phyloP scores from a whole-genome alignment of 768 basidiomycete species.

The Gloeopeniophorella convolvens region DNA sequence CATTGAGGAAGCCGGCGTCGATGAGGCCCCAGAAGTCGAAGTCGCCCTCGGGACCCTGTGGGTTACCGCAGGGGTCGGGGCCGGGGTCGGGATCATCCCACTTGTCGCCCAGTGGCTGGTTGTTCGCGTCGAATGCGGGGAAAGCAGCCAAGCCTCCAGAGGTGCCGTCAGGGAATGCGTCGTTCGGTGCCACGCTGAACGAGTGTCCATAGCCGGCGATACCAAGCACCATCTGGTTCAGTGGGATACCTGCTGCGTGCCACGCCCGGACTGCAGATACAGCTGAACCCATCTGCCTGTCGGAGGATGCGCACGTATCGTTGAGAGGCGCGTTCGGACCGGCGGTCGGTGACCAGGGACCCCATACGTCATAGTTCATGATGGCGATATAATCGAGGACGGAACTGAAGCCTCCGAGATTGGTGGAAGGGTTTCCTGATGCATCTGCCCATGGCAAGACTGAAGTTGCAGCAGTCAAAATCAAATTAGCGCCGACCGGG shows the following conservation, averaged over 20 bases:
- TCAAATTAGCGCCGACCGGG: neutral
- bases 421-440: neutral
- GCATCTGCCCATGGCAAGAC: neutral
- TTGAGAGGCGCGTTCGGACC: slow-evolving; percentile 20
- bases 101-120: slow-evolving; percentile 38
- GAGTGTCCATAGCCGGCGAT: slow-evolving; percentile 83
- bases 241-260: slow-evolving; percentile 12
- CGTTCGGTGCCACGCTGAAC: slow-evolving; percentile 37
- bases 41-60: slow-evolving; percentile 16
- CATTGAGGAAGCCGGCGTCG: slow-evolving; percentile 3
- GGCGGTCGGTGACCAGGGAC: neutral
- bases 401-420: slow-evolving; percentile 9
- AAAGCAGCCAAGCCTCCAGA: slow-evolving; percentile 37
- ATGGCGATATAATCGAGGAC: slow-evolving; percentile 19
- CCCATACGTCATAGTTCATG: slow-evolving; percentile 21
- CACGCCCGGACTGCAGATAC: slow-evolving; percentile 14
- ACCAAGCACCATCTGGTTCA: slow-evolving; percentile 68
- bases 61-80: slow-evolving; percentile 32
- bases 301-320: slow-evolving; percentile 9
- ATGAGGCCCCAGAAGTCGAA: slow-evolving; percentile 20
- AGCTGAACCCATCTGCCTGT: slow-evolving; percentile 4
- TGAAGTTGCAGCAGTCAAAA: slow-evolving; percentile 3
- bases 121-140: slow-evolving; percentile 42
- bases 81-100: slow-evolving; percentile 25
- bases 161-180: slow-evolving; percentile 32